phyloP scores from a whole-genome alignment of 441 rosid species.

The Macaranga tanarius region DNA sequence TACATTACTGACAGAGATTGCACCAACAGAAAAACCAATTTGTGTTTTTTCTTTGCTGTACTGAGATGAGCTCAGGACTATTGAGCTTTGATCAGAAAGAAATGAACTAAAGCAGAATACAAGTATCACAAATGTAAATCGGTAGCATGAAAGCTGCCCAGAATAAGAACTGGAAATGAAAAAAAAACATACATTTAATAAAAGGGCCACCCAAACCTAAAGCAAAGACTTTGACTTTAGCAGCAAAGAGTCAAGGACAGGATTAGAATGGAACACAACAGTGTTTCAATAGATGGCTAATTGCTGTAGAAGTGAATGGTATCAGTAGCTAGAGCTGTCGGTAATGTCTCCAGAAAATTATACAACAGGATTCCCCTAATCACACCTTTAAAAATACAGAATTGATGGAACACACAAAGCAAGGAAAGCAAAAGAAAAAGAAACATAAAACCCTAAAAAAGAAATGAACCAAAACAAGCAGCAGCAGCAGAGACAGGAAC shows the following conservation, averaged over 20 bases:
- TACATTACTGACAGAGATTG: not conserved
- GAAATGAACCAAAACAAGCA: not conserved
- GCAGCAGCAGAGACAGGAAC: not conserved
- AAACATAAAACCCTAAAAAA: constrained; percentile 11
- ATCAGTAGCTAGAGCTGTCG: not conserved
- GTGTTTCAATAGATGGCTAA: not conserved
- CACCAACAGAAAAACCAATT: not conserved
- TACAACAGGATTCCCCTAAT: constrained; percentile 11
- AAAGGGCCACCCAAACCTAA: not conserved
- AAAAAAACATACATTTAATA: not conserved
- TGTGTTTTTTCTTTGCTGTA: not conserved
- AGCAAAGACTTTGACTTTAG: not conserved
- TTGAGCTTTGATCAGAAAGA: not conserved
- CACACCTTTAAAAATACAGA: constrained; percentile 4
- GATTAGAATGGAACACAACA: not conserved
- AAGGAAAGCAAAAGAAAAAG: not conserved
- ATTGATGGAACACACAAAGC: not conserved
- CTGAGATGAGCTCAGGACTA: not conserved
- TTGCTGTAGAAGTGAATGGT: not conserved
- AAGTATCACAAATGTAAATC: not conserved
- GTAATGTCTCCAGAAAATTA: not conserved
- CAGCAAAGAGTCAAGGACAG: not conserved
- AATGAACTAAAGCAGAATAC: not conserved
- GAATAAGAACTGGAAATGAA: not conserved
- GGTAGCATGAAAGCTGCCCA: not conserved